A percentile compares a stretch with the other conserved stretches of the same genome.
phyloP scores from a whole-genome alignment of 139 green algal genomes.

The Chlorella sp. region DNA sequence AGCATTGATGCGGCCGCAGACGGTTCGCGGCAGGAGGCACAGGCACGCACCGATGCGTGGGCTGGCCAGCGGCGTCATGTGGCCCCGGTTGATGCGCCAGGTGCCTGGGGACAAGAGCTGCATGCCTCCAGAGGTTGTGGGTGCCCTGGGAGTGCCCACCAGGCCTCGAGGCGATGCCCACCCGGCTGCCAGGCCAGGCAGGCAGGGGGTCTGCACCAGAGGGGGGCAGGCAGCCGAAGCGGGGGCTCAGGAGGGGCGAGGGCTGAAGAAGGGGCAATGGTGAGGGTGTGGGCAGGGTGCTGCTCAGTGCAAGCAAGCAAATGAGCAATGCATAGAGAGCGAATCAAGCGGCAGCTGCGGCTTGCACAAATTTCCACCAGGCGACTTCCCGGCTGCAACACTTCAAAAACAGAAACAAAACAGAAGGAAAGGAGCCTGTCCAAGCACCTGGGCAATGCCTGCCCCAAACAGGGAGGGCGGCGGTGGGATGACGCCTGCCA shows the following conservation, averaged over 20 bases:
- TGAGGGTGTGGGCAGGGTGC: too few species aligned
- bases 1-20: too few species aligned
- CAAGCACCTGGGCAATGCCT: too few species aligned
- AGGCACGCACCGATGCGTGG: background rate
- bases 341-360: too few species aligned
- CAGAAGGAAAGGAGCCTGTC: too few species aligned
- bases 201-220: background rate
- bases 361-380: too few species aligned
- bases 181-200: background rate
- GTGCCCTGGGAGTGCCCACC: background rate
- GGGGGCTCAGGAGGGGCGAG: too few species aligned
- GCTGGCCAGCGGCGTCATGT: slow-evolving; percentile 15
- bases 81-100: slow-evolving; percentile 19
- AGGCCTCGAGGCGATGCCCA: background rate
- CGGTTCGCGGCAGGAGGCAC: background rate
- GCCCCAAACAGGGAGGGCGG: background rate
- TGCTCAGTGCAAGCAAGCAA: too few species aligned
- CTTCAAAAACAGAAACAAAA: too few species aligned
- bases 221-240: background rate
- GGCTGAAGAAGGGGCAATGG: too few species aligned
- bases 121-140: background rate
- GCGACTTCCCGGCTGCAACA: too few species aligned
- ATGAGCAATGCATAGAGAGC: too few species aligned
- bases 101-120: background rate
- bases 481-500: background rate